Percentiles rank a stretch among this genome's conserved stretches.
Evolutionary conservation across 1,139 yeast species (phyloP).

Genomic region (Candida sanyaensis): DNA sequence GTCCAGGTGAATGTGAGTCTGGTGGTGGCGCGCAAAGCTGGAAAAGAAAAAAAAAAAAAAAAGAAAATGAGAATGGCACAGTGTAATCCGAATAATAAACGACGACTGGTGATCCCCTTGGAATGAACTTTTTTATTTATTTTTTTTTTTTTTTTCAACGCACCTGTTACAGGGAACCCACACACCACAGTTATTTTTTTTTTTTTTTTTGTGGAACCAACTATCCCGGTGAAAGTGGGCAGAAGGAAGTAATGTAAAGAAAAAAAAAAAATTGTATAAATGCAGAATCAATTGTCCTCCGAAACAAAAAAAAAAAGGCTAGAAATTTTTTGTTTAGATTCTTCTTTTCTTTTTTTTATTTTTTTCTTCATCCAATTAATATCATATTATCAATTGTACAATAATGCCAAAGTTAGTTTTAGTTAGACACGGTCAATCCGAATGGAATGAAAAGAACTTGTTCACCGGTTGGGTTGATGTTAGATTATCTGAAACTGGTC

Average conservation of each 20-base stretch:
- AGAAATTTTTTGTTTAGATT: neutral
- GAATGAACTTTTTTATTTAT: neutral
- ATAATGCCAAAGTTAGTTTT: constrained; percentile 68
- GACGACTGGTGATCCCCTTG: constrained; percentile 6
- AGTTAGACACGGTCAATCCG: constrained; percentile 98
- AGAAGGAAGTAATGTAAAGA: neutral
- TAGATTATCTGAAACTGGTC: constrained; percentile 79
- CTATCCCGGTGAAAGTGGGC: constrained; percentile 1
- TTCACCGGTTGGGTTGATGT: constrained; percentile 99
- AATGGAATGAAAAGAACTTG: constrained; percentile 97
- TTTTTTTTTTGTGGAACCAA: neutral
- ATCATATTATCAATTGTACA: neutral
- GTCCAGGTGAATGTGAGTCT: neutral
- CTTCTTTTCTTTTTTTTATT: neutral
- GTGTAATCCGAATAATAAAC: constrained; percentile 3
- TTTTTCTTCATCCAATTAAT: neutral
- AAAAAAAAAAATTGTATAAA: neutral
- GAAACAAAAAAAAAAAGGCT: neutral
- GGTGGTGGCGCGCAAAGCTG: neutral
- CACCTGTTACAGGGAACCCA: no score
- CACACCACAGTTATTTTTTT: neutral
- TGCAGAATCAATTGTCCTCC: neutral
- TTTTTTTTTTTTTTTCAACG: neutral
- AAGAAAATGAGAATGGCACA: constrained; percentile 7
- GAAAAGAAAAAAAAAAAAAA: neutral